Evolutionary conservation across 257 asterid genomes (phyloP).

Genomic region (Ilex asprella): DNA sequence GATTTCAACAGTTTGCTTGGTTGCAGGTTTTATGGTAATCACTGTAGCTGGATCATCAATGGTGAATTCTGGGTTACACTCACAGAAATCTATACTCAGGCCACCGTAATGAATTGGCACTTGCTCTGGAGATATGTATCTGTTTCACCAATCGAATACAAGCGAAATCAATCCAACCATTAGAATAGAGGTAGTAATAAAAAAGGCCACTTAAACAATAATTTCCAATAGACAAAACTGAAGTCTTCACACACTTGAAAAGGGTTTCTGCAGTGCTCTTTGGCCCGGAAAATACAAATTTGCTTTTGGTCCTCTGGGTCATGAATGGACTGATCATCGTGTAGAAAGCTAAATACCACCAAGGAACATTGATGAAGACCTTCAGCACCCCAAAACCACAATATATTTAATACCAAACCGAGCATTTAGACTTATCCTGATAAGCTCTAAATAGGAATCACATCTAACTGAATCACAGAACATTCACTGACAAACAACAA

Average conservation of each 20-base stretch:
- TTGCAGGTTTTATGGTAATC: constrained; percentile 64
- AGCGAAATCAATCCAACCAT: constrained; percentile 9
- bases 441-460: not conserved
- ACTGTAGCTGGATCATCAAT: constrained; percentile 70
- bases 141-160: constrained; percentile 18
- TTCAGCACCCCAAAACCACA: constrained; percentile 4
- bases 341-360: constrained; percentile 95
- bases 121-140: constrained; percentile 75
- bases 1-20: constrained; percentile 88
- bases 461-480: too few relatives aligned
- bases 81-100: constrained; percentile 72
- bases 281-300: constrained; percentile 79
- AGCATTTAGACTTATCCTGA: not conserved
- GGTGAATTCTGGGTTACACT: constrained; percentile 88
- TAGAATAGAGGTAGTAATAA: not conserved
- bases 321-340: constrained; percentile 88
- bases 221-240: not conserved
- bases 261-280: constrained; percentile 71
- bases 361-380: constrained; percentile 94
- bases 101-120: constrained; percentile 92
- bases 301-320: constrained; percentile 82
- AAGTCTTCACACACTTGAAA: constrained; percentile 51
- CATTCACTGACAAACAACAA: not conserved
- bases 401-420: too few relatives aligned
- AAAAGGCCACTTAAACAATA: not conserved